phyloP scores from a whole-genome alignment of 169 alveolate species.

The Cryptosporidium felis region DNA sequence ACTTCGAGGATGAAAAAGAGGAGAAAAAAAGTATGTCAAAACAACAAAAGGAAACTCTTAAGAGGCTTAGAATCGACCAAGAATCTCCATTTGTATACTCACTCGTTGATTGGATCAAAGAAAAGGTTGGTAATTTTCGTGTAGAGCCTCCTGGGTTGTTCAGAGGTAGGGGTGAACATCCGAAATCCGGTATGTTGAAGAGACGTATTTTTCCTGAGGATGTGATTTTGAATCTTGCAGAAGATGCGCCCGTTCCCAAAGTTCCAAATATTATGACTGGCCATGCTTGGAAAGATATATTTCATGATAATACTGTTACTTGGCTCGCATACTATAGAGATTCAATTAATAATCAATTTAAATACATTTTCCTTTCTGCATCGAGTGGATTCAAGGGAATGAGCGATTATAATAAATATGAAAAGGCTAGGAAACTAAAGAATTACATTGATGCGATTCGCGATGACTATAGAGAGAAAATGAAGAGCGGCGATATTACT shows the following conservation, averaged over 20 bases:
- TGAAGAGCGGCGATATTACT: constrained; percentile 80
- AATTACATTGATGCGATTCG: constrained; percentile 88
- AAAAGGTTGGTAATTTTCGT: constrained; percentile 91
- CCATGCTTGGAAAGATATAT: constrained; percentile 95
- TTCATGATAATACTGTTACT: constrained; percentile 94
- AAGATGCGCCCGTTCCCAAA: constrained; percentile 95
- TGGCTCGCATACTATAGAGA: constrained; percentile 96
- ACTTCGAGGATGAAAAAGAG: constrained; percentile 47
- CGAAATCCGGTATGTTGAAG: constrained; percentile 93
- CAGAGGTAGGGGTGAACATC: constrained; percentile 99
- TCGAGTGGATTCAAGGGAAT: constrained; percentile 94
- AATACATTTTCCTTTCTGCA: constrained; percentile 94
- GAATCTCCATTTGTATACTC: constrained; percentile 77
- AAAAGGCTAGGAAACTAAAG: constrained; percentile 94
- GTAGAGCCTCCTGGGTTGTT: constrained; percentile 99
- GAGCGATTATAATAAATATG: constrained; percentile 95
- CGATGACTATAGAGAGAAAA: constrained; percentile 88
- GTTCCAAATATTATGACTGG: constrained; percentile 91
- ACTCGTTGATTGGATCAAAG: constrained; percentile 86
- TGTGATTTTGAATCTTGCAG: constrained; percentile 92
- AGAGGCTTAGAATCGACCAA: constrained; percentile 4
- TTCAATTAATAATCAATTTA: constrained; percentile 89
- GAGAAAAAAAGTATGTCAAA: constrained; percentile 48
- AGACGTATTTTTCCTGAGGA: constrained; percentile 91
- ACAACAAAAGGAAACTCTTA: constrained; percentile 39